Base-by-base conservation (phyloP, 345 rosid genomes). In the Brassica rapa region DNA sequence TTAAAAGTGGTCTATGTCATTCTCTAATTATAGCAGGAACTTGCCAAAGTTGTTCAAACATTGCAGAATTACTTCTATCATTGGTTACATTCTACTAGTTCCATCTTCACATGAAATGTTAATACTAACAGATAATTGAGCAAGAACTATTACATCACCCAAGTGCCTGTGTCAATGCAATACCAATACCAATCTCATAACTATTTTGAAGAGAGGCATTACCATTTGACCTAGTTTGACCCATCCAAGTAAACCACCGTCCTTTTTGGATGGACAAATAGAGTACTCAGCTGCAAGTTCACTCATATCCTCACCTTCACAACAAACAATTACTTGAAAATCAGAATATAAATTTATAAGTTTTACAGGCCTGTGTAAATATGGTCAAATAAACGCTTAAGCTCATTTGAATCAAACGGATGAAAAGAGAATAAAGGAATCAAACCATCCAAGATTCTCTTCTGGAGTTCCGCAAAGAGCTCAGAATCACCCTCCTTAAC, bases 241-340 rank as follows among this genome's bases (percentile, higher is more conserved):
- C 97, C 98, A 91, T 49, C 98, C 97, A 82, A 93, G 97, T 86
- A 91, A 85, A 76, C 97, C 98, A 2, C 93, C 95, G 23, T 87
- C 88, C 61, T 83, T 71, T 78, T 88, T 93, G 76, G 98, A 91
- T 49, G 92, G 98, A 77, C 97, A 93, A 32, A 88, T 82, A 3
- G 97, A 93, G 85, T 87, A 84, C 67, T 91, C 93, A 27, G 80
- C 88, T 0, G 97, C 97, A 72, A 93, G 97, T 66, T 93, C 95
- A 82, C 92, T 86, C 85, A 93, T 82, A 81, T 91, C 98, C 85
- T 89, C 98, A 70, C 98, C 98, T 93, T 71, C 86, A 81, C 14
- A 63, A 60, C 21, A 77, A 77, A 82, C 8, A 71, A 16, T 21
- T 68, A 73, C 2, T 70, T 15, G 59, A 49, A 19, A 19, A 19